Evolutionary conservation across 257 asterid species (phyloP).

Genomic region (Solanum boliviense): DNA sequence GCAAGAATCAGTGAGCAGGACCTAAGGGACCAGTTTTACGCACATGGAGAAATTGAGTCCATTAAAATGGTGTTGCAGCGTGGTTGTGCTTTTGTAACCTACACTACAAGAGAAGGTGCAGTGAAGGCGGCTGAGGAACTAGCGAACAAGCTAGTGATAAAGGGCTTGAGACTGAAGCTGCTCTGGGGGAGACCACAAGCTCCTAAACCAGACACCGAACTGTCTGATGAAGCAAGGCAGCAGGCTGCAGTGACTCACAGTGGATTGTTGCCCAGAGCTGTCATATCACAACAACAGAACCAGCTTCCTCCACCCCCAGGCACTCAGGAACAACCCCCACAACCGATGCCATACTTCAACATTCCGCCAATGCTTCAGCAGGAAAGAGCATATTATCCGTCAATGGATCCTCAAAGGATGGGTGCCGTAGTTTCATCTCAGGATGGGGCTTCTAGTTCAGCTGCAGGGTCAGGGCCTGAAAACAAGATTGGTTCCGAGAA

Average conservation of each 20-base stretch:
- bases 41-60: slow-evolving; percentile 94
- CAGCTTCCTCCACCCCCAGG: slow-evolving; percentile 61
- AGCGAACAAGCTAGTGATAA: slow-evolving; percentile 69
- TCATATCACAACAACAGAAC: slow-evolving; percentile 86
- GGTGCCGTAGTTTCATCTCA: slow-evolving; percentile 69
- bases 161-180: slow-evolving; percentile 82
- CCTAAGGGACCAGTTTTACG: slow-evolving; percentile 77
- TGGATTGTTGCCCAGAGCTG: slow-evolving; percentile 81
- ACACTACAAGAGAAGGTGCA: slow-evolving; percentile 94
- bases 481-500: slow-evolving; percentile 28
- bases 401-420: slow-evolving; percentile 99
- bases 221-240: slow-evolving; percentile 65
- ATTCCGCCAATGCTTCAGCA: slow-evolving; percentile 78
- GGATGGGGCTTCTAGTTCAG: slow-evolving; percentile 58
- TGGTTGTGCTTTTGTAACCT: slow-evolving; percentile 91
- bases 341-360: slow-evolving; percentile 67
- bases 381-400: slow-evolving; percentile 73
- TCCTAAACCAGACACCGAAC: slow-evolving; percentile 54
- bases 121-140: slow-evolving; percentile 98
- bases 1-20: slow-evolving; percentile 83
- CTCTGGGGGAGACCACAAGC: slow-evolving; percentile 96
- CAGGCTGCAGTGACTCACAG: slow-evolving; percentile 71
- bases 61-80: slow-evolving; percentile 80
- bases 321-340: slow-evolving; percentile 36
- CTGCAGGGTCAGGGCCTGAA: slow-evolving; percentile 41